These are phyloP conservation scores for Phylloporus sp. DNA, from an alignment of 768 basidiomycete species.

Conservation along the genomic window DNA sequence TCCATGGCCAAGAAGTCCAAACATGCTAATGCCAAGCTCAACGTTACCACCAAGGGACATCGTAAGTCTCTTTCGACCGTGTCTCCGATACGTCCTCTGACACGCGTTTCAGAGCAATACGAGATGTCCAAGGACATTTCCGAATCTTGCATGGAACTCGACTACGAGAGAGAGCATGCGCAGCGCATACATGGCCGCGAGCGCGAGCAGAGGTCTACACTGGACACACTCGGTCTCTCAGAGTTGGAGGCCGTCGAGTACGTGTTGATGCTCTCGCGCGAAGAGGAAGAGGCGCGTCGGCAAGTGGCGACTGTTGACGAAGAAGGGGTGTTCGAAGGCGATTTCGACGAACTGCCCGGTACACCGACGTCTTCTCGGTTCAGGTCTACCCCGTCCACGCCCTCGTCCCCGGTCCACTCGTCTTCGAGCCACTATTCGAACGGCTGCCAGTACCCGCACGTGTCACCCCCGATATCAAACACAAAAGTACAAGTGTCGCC, in stretches of 20 bases:
- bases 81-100: background rate
- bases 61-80: constrained; percentile 32
- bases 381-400: constrained; percentile 4
- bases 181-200: constrained; percentile 43
- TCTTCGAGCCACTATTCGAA: constrained; percentile 17
- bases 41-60: constrained; percentile 38
- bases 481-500: constrained; percentile 56
- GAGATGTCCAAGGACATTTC: constrained; percentile 59
- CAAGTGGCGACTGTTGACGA: constrained; percentile 35
- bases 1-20: constrained; percentile 34
- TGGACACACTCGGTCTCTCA: constrained; percentile 63
- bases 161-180: constrained; percentile 41
- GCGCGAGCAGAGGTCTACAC: constrained; percentile 50
- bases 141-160: constrained; percentile 51
- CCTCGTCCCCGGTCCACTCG: constrained; percentile 10
- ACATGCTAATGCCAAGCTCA: constrained; percentile 25
- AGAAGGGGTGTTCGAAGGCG: constrained; percentile 54
- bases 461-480: constrained; percentile 33
- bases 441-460: constrained; percentile 28
- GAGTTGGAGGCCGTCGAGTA: constrained; percentile 78
- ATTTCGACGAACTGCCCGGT: constrained; percentile 29
- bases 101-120: constrained; percentile 45
- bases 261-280: constrained; percentile 77
- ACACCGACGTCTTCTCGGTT: constrained; percentile 16
- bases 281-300: constrained; percentile 45